Percentiles rank a stretch among this genome's conserved stretches.
Evolutionary conservation across 352 stramenopile species (phyloP).

Genomic region (Phytophthora citricola): DNA sequence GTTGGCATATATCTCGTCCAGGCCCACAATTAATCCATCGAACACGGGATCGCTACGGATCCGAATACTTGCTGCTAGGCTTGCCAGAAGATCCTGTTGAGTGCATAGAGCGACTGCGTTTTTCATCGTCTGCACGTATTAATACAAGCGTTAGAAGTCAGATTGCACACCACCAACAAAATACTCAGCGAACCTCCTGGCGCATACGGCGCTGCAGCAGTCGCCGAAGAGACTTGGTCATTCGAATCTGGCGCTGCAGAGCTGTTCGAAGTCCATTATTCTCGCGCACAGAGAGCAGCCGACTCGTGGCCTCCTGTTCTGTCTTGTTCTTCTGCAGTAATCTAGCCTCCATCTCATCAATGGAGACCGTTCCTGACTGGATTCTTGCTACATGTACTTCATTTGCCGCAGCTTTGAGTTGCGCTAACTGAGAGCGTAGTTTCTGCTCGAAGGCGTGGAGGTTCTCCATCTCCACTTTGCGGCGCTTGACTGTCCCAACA

Average conservation of each 20-base stretch:
- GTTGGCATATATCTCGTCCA: constrained; percentile 29
- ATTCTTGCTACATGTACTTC: constrained; percentile 2
- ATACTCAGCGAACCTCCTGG: constrained; percentile 10
- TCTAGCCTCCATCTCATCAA: background rate
- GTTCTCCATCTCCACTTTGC: constrained; percentile 26
- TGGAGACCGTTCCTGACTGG: background rate
- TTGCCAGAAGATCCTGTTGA: constrained; percentile 7
- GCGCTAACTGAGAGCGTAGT: constrained; percentile 2
- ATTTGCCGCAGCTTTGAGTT: constrained; percentile 13
- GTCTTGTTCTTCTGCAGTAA: constrained; percentile 9
- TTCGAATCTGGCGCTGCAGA: constrained; percentile 9
- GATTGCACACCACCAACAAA: background rate
- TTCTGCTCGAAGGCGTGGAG: constrained; percentile 13
- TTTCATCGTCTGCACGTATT: constrained; percentile 16
- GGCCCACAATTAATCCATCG: constrained; percentile 10
- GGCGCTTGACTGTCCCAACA: constrained; percentile 21
- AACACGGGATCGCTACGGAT: constrained; percentile 17
- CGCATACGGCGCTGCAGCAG: constrained; percentile 21
- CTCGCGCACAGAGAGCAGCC: constrained; percentile 3
- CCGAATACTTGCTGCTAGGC: constrained; percentile 1
- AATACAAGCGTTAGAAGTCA: background rate
- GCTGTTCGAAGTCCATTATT: constrained; percentile 11
- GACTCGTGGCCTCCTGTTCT: background rate
- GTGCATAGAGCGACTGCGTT: constrained; percentile 6
- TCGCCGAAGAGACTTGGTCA: constrained; percentile 18